phyloP scores from a whole-genome alignment of 192 early-diverging fungal genomes.

The Linnemannia elongata region DNA sequence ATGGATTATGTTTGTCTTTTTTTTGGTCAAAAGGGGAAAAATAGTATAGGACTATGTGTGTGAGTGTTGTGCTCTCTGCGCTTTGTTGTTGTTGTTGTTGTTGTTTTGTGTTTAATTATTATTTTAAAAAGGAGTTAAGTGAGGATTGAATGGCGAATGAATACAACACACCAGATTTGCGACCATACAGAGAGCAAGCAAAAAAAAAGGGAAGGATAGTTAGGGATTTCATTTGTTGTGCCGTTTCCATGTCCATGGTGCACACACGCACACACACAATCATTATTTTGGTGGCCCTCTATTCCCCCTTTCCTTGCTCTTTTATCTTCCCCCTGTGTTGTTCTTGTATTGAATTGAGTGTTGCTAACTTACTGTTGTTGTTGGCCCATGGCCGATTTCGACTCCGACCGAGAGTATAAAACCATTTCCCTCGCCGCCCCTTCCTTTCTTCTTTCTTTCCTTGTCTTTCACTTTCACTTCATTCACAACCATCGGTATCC shows the following conservation, averaged over 20 bases:
- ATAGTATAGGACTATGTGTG: neutral
- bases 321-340: neutral
- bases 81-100: too few relatives aligned
- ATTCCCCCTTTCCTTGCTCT: neutral
- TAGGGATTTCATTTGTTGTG: slow-evolving; percentile 7
- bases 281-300: slow-evolving; percentile 2
- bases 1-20: slow-evolving; percentile 1
- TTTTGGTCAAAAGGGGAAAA: neutral
- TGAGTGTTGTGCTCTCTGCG: neutral
- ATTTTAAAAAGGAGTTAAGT: neutral
- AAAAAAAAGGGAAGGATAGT: neutral
- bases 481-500: neutral
- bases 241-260: neutral
- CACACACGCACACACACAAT: neutral
- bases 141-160: slow-evolving; percentile 24
- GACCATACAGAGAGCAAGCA: too few relatives aligned
- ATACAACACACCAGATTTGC: slow-evolving; percentile 17
- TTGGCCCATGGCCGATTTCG: neutral
- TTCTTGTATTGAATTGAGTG: neutral
- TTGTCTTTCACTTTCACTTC: neutral
- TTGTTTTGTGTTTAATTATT: neutral
- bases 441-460: neutral
- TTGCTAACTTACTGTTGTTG: too few relatives aligned
- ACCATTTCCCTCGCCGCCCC: neutral
- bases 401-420: slow-evolving; percentile 8